Base-by-base conservation (phyloP, 129 eudicot species). In the Lonicera japonica region DNA sequence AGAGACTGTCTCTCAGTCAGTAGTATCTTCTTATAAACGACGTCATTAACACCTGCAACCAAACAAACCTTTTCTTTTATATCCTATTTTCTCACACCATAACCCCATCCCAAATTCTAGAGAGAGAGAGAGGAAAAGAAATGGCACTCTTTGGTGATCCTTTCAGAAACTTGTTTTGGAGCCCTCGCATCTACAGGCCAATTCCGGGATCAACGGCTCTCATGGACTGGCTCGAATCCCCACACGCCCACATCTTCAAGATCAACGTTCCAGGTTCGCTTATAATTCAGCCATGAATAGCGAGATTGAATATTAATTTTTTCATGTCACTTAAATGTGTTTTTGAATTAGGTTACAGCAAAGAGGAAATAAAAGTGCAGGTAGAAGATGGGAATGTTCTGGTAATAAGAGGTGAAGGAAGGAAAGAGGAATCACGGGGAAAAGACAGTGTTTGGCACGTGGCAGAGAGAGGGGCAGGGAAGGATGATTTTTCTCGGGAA, bases 151-250 rank as follows among this genome's bases (percentile, higher is more conserved):
- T 84, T 1, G 81, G 88, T 39, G 95, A 87, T 52, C 97, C 97
- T 11, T 81, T 81, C n/a, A 56, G 95, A 61, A 68, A 86, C 5
- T 77, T 79, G 46, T 73, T 84, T 64, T 45, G 67, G 58, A 72
- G 76, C 67, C 80, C 82, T 24, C 53, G 87, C 1, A 58, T 77
- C 47, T 79, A 78, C 76, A 72, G 86, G 15, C 19, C 73, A 6
- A 46, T 68, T 13, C 72, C 80, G 5, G 86, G 77, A 41, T 73
- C 91, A 21, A 48, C 82, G 45, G 88, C 77, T 25, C 95, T 83
- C 25, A 71, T 91, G 73, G 95, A 91, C 60, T 91, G 97, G 97
- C 38, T 77, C 24, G 97, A 91, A 79, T 63, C 95, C 55, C 79
- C 86, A 25, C 66, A 80, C 18, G 64, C 95, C 60, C 97, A 91